These are phyloP conservation scores for Diaporthe batatas DNA, from an alignment of 2,329 filamentous ascomycete species.

Conservation along the genomic window DNA sequence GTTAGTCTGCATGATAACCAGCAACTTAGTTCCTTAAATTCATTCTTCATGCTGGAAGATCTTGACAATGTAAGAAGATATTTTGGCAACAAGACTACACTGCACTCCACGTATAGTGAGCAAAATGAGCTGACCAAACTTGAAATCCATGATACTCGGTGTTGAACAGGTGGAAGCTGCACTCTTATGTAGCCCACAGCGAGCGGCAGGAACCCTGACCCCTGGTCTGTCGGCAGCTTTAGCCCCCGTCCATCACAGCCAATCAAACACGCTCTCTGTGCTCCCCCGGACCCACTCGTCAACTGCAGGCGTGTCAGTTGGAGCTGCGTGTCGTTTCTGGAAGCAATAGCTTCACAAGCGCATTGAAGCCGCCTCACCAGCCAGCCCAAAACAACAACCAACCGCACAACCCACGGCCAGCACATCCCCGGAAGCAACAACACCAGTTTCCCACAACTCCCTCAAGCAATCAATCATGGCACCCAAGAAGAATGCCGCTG, in stretches of 20 bases:
- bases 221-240: background rate
- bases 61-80: background rate
- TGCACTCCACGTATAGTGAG: background rate
- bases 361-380: background rate
- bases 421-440: background rate
- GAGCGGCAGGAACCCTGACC: constrained; percentile 4
- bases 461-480: constrained; percentile 24
- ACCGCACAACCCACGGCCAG: background rate
- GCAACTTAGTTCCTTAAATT: background rate
- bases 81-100: background rate
- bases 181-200: background rate
- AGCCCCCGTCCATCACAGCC: constrained; percentile 10
- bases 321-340: constrained; percentile 42
- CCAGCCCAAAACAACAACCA: background rate
- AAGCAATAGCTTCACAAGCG: constrained; percentile 17
- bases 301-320: constrained; percentile 29
- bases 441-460: background rate
- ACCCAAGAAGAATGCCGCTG: constrained; percentile 39
- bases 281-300: constrained; percentile 18
- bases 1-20: background rate
- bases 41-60: background rate
- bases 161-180: background rate
- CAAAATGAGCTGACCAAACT: background rate
- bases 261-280: constrained; percentile 30
- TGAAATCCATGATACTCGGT: background rate